These are phyloP conservation scores for Auxenochlorella protothecoides DNA, from an alignment of 139 green algal genomes.

Conservation along the genomic window DNA sequence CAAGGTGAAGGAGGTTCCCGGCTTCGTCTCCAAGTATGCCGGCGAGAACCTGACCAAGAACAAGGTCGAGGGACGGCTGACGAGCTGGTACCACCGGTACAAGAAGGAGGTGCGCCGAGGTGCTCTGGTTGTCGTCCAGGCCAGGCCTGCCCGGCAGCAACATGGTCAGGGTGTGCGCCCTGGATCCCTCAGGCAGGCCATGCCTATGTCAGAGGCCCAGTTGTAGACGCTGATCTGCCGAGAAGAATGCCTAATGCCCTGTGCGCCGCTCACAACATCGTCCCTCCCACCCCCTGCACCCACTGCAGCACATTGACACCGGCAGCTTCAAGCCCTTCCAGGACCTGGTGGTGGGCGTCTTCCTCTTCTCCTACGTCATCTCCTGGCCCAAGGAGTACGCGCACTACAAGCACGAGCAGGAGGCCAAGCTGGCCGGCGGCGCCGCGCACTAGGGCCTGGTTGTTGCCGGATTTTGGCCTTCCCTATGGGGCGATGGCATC, in stretches of 20 bases:
- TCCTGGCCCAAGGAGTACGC: constrained; percentile 44
- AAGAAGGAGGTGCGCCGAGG: constrained; percentile 24
- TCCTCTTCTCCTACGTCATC: constrained; percentile 39
- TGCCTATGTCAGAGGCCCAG: neutral
- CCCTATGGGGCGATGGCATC: too few relatives aligned
- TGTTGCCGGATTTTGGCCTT: too few relatives aligned
- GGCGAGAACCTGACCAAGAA: constrained; percentile 23
- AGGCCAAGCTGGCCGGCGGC: constrained; percentile 39
- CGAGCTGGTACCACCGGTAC: constrained; percentile 34
- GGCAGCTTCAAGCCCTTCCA: constrained; percentile 38
- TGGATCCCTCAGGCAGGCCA: too few relatives aligned
- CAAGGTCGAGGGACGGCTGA: constrained; percentile 18
- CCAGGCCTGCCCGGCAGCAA: neutral
- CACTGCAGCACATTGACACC: constrained; percentile 38
- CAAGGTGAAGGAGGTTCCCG: constrained; percentile 41
- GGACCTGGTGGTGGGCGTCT: constrained; percentile 27
- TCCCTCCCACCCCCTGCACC: too few relatives aligned
- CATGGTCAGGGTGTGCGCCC: neutral
- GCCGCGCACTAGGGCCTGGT: neutral
- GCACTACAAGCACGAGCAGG: constrained; percentile 41
- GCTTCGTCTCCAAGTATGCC: constrained; percentile 31
- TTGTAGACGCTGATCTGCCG: neutral
- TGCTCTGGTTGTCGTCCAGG: neutral
- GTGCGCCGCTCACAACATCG: neutral
- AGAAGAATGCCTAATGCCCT: neutral